Evolutionary conservation across 2,329 filamentous ascomycete species (phyloP), one percentile per base, ranked within the genome.

Genomic region (Neospermospora avenae): DNA sequence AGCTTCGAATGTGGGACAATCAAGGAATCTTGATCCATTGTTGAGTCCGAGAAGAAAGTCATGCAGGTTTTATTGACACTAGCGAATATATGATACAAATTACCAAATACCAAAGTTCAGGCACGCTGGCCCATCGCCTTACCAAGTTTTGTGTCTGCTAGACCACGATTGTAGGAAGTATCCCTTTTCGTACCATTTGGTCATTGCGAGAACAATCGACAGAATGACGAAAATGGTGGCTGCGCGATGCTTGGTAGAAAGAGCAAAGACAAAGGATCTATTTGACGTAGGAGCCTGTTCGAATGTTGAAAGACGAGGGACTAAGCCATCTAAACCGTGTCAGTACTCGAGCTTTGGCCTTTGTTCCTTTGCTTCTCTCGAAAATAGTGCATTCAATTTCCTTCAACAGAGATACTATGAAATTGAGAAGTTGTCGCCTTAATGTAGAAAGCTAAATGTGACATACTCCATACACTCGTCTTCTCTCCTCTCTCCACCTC

Each of bases 391-490:
- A n/a, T n/a, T n/a, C n/a, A n/a, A n/a, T 10, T 31, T 31, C 28
- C 2, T 6, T 5, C 28, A 31, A 10, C 28, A 31, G 28, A 31
- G 6, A 5, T 6, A 10, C 28, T 6, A 31, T n/a, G n/a, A n/a
- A n/a, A n/a, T n/a, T n/a, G n/a, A n/a, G n/a, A n/a, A n/a, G n/a
- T n/a, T n/a, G n/a, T n/a, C n/a, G 28, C 28, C 28, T 31, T 5
- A 6, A 6, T 31, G 6, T 31, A 16, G 6, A n/a, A n/a, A 41
- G n/a, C 16, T 41, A 35, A 16, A 2, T 22, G 20, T 7, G 6
- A 77, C 79, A 75, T 69, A 82, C 80, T 75, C 68, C 77, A 77
- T 35, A 72, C 71, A 24, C 77, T 78, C 62, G 75, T 72, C 58
- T 78, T 74, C 22, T 70, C 62, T 48, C 77, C 76, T 58, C 70